These are phyloP conservation scores for Trichoderma sp. DNA, from an alignment of 2,329 filamentous ascomycete species.

Conservation along the genomic window DNA sequence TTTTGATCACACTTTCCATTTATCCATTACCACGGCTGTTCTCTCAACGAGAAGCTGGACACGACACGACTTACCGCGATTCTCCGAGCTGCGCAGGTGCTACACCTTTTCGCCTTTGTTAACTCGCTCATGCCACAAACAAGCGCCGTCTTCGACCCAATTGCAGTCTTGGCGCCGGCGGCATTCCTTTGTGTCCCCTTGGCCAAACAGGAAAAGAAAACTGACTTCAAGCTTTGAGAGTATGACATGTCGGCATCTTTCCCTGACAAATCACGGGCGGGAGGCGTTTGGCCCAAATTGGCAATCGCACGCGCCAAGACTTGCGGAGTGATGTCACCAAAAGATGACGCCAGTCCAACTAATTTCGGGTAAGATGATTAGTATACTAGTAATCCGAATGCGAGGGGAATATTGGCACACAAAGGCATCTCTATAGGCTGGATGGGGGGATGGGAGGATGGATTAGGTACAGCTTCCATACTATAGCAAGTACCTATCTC, in stretches of 20 bases:
- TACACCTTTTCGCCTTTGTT: neutral
- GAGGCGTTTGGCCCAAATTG: neutral
- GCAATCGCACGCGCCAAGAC: neutral
- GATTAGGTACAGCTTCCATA: too few species aligned
- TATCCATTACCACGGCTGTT: neutral
- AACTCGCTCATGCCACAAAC: neutral
- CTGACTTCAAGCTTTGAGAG: neutral
- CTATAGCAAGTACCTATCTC: too few species aligned
- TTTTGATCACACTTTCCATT: neutral
- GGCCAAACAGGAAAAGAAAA: neutral
- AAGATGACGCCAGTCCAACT: neutral
- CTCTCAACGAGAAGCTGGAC: conserved; percentile 10
- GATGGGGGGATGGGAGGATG: too few species aligned
- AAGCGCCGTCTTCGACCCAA: neutral
- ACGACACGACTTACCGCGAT: neutral
- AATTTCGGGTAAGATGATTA: neutral
- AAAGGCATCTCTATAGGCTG: neutral
- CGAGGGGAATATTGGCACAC: neutral
- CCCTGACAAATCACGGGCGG: neutral
- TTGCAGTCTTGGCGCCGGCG: neutral
- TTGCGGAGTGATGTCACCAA: neutral
- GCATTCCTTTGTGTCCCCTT: neutral
- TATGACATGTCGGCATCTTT: neutral
- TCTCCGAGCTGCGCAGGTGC: neutral
- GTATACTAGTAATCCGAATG: neutral